Evolutionary conservation across 2,329 filamentous ascomycete species (phyloP), one percentile per base, ranked within the genome.

Genomic region (Colletotrichum sp.): DNA sequence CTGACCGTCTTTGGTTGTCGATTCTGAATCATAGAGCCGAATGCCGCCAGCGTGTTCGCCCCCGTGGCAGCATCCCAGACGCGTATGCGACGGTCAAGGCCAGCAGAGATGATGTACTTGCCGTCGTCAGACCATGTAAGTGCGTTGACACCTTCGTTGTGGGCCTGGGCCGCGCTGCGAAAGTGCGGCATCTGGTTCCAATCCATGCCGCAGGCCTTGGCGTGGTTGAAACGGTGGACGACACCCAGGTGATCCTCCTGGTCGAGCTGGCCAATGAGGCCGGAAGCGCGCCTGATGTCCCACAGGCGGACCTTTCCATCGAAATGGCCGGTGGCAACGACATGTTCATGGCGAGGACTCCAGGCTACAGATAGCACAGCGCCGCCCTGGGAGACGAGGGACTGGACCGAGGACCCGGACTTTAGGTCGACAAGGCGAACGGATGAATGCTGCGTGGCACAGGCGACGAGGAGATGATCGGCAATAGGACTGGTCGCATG

Each of bases 341-440:
- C 88, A 80, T 98, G 91, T 62, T 96, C 94, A 64, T 93, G 89
- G 7, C 91, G 90, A 1, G 96, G 96, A 72, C 95, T 96, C 97
- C 97, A 98, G 6, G 92, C 90, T 1, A 94, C 88, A 0, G 93
- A 91, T 7, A 95, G 85, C 2, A 95, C 89, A 7, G 93, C 91
- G 0, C 92, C 92, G 48, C 91, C 90, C 77, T 94, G 93, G 0
- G 94, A 93, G 2, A 93, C 89, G 34, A 96, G 87, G 2, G 93
- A 91, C 81, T 96, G 94, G 2, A 94, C 93, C 64, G 90, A 92
- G 18, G 95, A 91, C 4, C 95, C 95, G 1, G 96, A 96, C 68
- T 94, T 94, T 38, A 98, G 88, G 82, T 98, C 96, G 8, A 98
- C 92, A 8, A 98, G 90, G 18, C 96, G 93, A 16, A 98, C 94